phyloP scores from a whole-genome alignment of 768 basidiomycete genomes.

The Amanita molliuscula region DNA sequence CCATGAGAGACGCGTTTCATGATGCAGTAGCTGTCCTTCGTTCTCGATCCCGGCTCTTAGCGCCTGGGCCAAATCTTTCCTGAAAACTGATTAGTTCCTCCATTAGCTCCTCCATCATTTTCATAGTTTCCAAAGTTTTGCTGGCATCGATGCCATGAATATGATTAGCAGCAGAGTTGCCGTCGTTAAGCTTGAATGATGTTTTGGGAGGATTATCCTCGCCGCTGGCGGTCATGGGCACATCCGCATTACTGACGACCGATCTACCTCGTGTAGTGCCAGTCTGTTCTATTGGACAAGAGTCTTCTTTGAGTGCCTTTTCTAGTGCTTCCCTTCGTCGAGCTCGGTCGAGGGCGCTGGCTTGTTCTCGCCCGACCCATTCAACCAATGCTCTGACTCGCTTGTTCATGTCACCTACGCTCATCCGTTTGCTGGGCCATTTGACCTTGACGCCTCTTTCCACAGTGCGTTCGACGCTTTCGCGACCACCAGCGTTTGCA shows the following conservation, averaged over 20 bases:
- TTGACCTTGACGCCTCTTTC: conserved; percentile 82
- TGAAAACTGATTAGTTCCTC: conserved; percentile 83
- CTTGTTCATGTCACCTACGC: conserved; percentile 97
- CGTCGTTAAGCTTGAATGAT: conserved; percentile 5
- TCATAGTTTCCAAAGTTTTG: conserved; percentile 39
- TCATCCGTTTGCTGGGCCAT: conserved; percentile 91
- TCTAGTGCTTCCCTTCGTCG: conserved; percentile 61
- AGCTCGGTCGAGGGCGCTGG: conserved; percentile 58
- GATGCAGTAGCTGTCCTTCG: conserved; percentile 27
- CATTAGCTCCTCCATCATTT: conserved; percentile 87
- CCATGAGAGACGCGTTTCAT: conserved; percentile 9
- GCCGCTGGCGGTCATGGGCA: conserved; percentile 22
- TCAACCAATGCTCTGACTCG: conserved; percentile 83
- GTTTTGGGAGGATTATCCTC: conserved; percentile 4
- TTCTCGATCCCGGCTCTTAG: conserved; percentile 42
- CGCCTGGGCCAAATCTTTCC: conserved; percentile 65
- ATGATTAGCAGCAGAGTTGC: conserved; percentile 13
- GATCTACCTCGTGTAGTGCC: conserved; percentile 7
- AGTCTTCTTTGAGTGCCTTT: conserved; percentile 34
- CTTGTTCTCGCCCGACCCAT: conserved; percentile 89
- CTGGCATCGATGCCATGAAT: conserved; percentile 13
- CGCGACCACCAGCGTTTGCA: conserved; percentile 27
- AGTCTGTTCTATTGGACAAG: not conserved
- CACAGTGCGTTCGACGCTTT: conserved; percentile 48
- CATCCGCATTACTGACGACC: conserved; percentile 13